A percentile compares a stretch with the other conserved stretches of the same genome.
Evolutionary conservation across 202 grass and related monocot species (phyloP).

Genomic region (Schoenoplectus tabernaemontani): DNA sequence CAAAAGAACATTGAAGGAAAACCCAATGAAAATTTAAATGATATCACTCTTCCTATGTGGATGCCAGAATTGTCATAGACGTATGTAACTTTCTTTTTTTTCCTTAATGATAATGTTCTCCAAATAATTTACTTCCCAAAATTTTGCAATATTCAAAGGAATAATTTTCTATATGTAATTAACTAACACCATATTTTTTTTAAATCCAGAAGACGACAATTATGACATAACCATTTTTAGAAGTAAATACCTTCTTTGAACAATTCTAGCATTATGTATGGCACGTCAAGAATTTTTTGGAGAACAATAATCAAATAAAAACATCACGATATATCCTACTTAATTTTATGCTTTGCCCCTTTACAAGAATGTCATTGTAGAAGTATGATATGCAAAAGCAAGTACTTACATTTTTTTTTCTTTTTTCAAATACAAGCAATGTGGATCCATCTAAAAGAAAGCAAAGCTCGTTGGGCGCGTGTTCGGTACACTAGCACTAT

Average conservation of each 20-base stretch:
- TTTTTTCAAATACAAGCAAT: neutral
- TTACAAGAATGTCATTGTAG: neutral
- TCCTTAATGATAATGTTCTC: neutral
- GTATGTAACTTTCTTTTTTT: neutral
- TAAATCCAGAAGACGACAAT: neutral
- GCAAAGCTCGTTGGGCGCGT: slow-evolving; percentile 13
- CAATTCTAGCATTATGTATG: neutral
- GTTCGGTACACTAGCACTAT: slow-evolving; percentile 12
- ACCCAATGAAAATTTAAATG: no score
- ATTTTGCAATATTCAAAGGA: neutral
- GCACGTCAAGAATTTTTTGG: neutral
- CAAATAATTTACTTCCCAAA: neutral
- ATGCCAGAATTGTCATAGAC: neutral
- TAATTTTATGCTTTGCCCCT: neutral
- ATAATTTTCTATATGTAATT: no score
- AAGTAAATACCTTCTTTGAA: neutral
- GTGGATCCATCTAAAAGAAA: neutral
- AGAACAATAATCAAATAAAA: neutral
- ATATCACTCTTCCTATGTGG: neutral
- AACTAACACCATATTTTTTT: no score
- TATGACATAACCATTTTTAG: neutral
- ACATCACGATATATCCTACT: neutral
- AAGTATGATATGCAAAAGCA: neutral
- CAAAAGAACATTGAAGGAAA: neutral
- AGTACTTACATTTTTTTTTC: neutral